Conservation (phyloP, 2,329 filamentous ascomycete species). For the Ramularia endophylla region DNA sequence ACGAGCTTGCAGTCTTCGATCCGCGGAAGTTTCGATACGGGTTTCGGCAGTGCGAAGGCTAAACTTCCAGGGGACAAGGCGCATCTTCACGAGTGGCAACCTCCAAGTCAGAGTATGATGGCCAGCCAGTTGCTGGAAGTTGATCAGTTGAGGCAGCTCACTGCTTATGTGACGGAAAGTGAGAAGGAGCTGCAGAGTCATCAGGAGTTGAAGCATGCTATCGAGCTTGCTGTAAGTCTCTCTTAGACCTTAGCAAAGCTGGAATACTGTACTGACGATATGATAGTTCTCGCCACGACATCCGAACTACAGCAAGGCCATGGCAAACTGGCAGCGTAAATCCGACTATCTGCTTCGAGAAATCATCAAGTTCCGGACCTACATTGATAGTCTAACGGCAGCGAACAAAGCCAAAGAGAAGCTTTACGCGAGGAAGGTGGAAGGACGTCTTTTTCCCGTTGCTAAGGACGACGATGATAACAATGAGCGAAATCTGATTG, state of each 20-base stretch:
- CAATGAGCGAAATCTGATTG: slow-evolving; percentile 8
- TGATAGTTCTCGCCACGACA: slow-evolving; percentile 72
- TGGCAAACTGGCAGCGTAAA: slow-evolving; percentile 97
- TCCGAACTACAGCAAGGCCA: slow-evolving; percentile 72
- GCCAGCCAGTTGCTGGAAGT: slow-evolving; percentile 70
- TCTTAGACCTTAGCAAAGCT: background rate
- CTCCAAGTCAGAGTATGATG: slow-evolving; percentile 85
- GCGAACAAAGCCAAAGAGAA: slow-evolving; percentile 65
- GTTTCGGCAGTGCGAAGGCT: slow-evolving; percentile 47
- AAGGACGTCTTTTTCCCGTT: slow-evolving; percentile 14
- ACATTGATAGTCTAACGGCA: slow-evolving; percentile 75
- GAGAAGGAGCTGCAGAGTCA: slow-evolving; percentile 81
- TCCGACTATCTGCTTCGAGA: slow-evolving; percentile 85
- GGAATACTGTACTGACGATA: slow-evolving; percentile 6
- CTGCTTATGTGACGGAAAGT: slow-evolving; percentile 74
- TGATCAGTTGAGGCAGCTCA: slow-evolving; percentile 72
- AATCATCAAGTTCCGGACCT: slow-evolving; percentile 95
- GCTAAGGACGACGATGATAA: slow-evolving; percentile 14
- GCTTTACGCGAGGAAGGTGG: slow-evolving; percentile 42
- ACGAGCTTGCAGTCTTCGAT: slow-evolving; percentile 46
- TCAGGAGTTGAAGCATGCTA: slow-evolving; percentile 79
- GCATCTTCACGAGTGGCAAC: slow-evolving; percentile 79
- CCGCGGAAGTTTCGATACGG: slow-evolving; percentile 53
- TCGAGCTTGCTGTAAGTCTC: slow-evolving; percentile 68
- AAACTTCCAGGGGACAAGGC: slow-evolving; percentile 81